phyloP scores from a whole-genome alignment of 169 alveolate species.

The Plasmodium vivax region DNA sequence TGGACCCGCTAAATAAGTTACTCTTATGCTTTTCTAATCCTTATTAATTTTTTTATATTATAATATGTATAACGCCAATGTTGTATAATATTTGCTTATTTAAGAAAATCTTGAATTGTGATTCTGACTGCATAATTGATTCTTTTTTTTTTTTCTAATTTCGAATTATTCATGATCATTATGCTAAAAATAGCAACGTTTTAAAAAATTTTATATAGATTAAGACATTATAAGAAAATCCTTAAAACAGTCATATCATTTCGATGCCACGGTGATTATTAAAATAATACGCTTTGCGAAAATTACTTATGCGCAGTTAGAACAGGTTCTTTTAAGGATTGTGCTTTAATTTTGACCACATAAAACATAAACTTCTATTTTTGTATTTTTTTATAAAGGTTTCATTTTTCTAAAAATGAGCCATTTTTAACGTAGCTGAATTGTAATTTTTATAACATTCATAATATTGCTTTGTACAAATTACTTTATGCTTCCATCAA shows the following conservation, averaged over 20 bases:
- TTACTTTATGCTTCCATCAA: neutral
- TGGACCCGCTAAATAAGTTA: neutral
- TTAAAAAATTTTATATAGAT: too few relatives aligned
- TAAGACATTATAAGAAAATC: neutral
- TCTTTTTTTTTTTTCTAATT: too few relatives aligned
- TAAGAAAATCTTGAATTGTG: neutral
- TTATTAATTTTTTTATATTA: too few relatives aligned
- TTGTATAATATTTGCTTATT: neutral
- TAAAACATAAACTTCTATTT: neutral
- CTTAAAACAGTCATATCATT: neutral
- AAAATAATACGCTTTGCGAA: neutral
- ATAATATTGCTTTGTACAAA: neutral
- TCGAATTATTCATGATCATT: neutral
- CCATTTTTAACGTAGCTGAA: neutral
- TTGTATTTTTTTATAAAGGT: neutral
- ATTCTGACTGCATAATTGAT: neutral
- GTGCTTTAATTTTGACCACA: neutral
- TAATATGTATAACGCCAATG: neutral
- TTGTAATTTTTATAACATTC: neutral
- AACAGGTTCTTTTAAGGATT: neutral
- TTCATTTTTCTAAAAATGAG: neutral
- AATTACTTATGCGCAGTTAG: neutral
- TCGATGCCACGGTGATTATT: neutral
- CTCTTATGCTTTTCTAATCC: neutral
- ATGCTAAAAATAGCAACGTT: neutral